Evolutionary conservation across 1,139 yeast species (phyloP).

Genomic region (Candida albicans): DNA sequence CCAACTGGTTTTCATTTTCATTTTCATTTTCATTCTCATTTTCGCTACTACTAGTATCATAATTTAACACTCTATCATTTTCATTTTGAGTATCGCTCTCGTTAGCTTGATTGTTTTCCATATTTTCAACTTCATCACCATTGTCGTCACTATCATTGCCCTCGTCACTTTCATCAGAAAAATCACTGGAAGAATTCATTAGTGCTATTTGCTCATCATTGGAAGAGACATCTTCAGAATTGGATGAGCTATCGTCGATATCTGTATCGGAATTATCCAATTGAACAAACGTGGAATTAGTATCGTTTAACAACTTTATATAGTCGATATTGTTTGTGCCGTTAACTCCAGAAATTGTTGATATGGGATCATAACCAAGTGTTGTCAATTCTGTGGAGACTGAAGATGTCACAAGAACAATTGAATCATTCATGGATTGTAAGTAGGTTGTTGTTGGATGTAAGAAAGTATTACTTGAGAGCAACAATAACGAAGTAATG

Average conservation of each 20-base stretch:
- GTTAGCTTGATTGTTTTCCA: too few species aligned
- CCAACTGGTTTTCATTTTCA: not conserved
- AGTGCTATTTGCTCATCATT: not conserved
- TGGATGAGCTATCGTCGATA: not conserved
- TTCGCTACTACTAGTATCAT: not conserved
- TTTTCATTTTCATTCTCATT: not conserved
- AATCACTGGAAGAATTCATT: not conserved
- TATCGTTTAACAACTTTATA: not conserved
- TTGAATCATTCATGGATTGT: not conserved
- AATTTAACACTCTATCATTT: constrained; percentile 3
- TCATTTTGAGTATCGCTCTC: too few species aligned
- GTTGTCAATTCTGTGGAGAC: not conserved
- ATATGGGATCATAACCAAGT: not conserved
- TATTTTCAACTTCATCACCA: not conserved
- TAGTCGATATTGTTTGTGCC: too few species aligned
- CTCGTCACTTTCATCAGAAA: not conserved
- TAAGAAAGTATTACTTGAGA: constrained; percentile 9
- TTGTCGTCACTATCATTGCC: not conserved
- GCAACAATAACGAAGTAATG: constrained; percentile 11
- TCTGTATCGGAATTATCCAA: not conserved
- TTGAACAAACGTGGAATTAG: not conserved
- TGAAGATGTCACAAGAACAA: not conserved
- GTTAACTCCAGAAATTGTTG: too few species aligned
- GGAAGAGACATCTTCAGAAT: not conserved
- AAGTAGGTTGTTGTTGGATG: constrained; percentile 7